Conservation (phyloP, 2,329 filamentous ascomycete species). For the Aspergillus terreus region DNA sequence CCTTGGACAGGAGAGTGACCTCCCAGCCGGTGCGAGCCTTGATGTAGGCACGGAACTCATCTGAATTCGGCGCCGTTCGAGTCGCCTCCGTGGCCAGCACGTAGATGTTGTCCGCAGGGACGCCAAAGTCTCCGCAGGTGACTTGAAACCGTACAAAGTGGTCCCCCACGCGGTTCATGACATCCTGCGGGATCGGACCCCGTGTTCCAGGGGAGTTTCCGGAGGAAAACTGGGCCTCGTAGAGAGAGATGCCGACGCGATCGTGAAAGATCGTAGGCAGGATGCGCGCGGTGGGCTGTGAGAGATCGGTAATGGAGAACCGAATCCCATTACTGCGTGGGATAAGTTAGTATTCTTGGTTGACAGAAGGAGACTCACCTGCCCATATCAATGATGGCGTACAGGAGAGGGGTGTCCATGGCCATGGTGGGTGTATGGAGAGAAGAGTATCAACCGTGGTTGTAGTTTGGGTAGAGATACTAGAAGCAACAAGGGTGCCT, state of each 20-base stretch:
- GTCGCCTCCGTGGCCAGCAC: constrained; percentile 89
- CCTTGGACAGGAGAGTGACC: constrained; percentile 70
- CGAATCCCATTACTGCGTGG: constrained; percentile 74
- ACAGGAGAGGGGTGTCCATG: constrained; percentile 12
- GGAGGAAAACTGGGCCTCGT: constrained; percentile 65
- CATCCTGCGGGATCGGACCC: constrained; percentile 54
- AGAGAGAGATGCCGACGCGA: constrained; percentile 77
- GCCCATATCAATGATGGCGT: constrained; percentile 40
- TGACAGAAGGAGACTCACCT: constrained; percentile 25
- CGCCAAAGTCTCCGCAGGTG: constrained; percentile 66
- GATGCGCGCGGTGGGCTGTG: constrained; percentile 65
- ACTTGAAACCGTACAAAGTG: constrained; percentile 67
- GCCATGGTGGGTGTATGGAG: too few species aligned
- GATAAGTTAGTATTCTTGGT: not conserved
- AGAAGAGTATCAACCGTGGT: too few species aligned
- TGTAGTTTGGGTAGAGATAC: too few species aligned
- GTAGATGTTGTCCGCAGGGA: constrained; percentile 60
- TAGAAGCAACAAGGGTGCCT: too few species aligned
- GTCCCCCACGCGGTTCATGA: constrained; percentile 63
- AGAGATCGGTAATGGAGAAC: constrained; percentile 83
- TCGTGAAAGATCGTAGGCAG: constrained; percentile 75
- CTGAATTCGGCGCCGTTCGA: constrained; percentile 71
- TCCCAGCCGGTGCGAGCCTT: constrained; percentile 60
- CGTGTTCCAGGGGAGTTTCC: constrained; percentile 26
- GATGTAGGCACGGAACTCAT: constrained; percentile 65